Evolutionary conservation across 306 rosid species (phyloP).

Genomic region (Medicago lupulina): DNA sequence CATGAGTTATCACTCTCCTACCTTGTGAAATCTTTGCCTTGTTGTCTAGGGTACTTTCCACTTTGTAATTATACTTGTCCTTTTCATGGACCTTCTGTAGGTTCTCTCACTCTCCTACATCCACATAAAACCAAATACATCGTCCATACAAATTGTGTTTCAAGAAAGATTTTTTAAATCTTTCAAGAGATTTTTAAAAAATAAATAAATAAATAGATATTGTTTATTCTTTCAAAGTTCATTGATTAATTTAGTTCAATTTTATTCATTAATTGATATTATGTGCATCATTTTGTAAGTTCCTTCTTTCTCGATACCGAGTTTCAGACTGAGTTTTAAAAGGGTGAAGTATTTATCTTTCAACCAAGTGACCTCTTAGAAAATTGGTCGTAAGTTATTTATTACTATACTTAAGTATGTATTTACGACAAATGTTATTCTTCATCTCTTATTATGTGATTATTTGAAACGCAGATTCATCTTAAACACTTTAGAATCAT

Average conservation of each 20-base stretch:
- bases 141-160: neutral
- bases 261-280: neutral
- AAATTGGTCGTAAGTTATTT: too few species aligned
- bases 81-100: constrained; percentile 53
- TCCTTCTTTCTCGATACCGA: too few species aligned
- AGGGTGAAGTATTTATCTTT: too few species aligned
- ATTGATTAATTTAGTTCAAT: neutral
- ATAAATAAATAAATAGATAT: too few species aligned
- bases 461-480: too few species aligned
- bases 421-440: too few species aligned
- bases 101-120: constrained; percentile 36
- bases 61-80: constrained; percentile 49
- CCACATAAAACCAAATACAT: constrained; percentile 46
- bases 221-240: neutral
- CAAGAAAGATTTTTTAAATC: neutral
- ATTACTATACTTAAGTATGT: too few species aligned
- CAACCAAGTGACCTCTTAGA: too few species aligned
- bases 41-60: constrained; percentile 63
- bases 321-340: too few species aligned
- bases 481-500: too few species aligned
- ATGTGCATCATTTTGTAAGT: neutral
- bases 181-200: neutral
- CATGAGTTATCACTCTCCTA: constrained; percentile 36
- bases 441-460: too few species aligned
- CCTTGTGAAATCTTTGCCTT: constrained; percentile 62